These are phyloP conservation scores for Sclerotinia trifoliorum DNA, from an alignment of 2,329 filamentous ascomycete species.

Conservation along the genomic window DNA sequence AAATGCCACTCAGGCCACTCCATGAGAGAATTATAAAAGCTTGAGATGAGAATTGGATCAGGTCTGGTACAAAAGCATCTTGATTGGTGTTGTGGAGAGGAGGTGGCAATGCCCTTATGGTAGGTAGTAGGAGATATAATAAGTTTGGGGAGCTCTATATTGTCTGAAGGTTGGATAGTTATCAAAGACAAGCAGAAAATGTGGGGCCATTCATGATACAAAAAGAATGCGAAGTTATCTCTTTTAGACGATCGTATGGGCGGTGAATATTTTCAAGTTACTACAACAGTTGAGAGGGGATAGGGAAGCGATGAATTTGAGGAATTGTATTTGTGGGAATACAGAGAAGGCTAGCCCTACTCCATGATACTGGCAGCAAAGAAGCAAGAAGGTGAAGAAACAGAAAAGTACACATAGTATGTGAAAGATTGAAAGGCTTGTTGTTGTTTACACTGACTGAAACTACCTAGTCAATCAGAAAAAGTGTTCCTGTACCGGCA, in stretches of 20 bases:
- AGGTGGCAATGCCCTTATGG: not conserved
- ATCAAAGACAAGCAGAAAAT: not conserved
- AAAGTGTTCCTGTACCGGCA: not conserved
- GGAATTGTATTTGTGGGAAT: not conserved
- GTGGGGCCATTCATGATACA: not conserved
- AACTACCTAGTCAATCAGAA: not conserved
- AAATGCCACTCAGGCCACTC: not conserved
- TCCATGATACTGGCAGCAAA: not conserved
- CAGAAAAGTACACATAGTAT: not conserved
- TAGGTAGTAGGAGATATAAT: not conserved
- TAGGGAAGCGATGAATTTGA: not conserved
- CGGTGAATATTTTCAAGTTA: conserved; percentile 7
- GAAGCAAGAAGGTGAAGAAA: not conserved
- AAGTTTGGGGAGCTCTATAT: not conserved
- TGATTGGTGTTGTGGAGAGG: not conserved
- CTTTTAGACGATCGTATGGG: not conserved
- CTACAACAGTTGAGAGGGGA: not conserved
- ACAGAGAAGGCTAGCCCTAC: not conserved
- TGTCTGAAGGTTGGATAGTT: not conserved
- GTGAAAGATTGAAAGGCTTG: not conserved
- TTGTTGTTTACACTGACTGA: not conserved
- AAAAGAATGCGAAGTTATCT: not conserved
- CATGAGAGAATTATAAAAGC: not conserved
- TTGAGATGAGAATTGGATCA: not conserved
- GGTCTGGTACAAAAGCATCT: not conserved